Conservation (phyloP, 805 yeast species). For the Lachancea fermentati region DNA sequence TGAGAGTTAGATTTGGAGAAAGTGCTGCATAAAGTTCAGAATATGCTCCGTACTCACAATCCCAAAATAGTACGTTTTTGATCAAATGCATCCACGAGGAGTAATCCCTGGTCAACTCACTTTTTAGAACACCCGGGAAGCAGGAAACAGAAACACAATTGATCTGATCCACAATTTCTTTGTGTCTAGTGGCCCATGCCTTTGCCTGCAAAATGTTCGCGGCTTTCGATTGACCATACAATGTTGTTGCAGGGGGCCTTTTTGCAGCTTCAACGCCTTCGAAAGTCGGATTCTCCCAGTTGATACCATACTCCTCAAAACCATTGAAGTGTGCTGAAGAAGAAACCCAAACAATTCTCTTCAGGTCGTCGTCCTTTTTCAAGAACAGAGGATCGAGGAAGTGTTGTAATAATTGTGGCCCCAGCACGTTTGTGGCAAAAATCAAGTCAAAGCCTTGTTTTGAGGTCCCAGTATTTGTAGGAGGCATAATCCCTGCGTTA, state of each 20-base stretch:
- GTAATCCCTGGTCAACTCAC: constrained; percentile 30
- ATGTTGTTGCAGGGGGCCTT: constrained; percentile 16
- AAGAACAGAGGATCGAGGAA: constrained; percentile 34
- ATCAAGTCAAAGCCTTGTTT: constrained; percentile 35
- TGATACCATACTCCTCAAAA: constrained; percentile 30
- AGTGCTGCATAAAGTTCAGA: constrained; percentile 36
- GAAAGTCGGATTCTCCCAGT: constrained; percentile 28
- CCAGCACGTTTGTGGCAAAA: constrained; percentile 35
- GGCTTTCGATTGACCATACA: constrained; percentile 39
- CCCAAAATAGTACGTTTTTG: constrained; percentile 13
- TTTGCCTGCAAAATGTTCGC: constrained; percentile 32
- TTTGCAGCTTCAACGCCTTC: constrained; percentile 13
- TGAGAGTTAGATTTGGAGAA: constrained; percentile 29
- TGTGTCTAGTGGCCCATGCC: constrained; percentile 31
- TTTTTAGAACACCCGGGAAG: constrained; percentile 35
- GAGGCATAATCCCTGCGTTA: constrained; percentile 36
- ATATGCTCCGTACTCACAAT: constrained; percentile 34
- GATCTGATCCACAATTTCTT: constrained; percentile 18
- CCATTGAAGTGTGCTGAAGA: constrained; percentile 32
- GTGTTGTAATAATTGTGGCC: constrained; percentile 36
- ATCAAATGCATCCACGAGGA: constrained; percentile 10
- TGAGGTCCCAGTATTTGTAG: constrained; percentile 24
- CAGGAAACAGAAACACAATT: constrained; percentile 32
- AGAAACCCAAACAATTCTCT: constrained; percentile 38
- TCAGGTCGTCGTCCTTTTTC: constrained; percentile 26